Base-by-base conservation (phyloP, 306 rosid species). In the Senna tora region DNA sequence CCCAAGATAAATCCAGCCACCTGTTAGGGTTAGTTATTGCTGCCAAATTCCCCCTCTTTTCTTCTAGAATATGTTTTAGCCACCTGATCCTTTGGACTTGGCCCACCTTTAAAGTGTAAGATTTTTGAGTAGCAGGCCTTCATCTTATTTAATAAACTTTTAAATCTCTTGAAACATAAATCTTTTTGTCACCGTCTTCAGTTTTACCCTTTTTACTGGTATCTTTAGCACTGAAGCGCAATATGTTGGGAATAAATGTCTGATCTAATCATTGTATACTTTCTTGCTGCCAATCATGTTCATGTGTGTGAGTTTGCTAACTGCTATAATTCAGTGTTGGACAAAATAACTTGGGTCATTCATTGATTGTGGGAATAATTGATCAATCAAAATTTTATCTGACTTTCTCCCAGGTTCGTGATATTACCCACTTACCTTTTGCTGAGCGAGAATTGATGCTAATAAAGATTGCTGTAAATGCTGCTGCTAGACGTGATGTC, bases 371-470 rank as follows among this genome's bases (percentile, higher is more conserved):
- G 38, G 42, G 20, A 14, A n/a, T 15, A 34, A 54, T 49, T 69
- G 15, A 50, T 65, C 2, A 19, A 21, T 63, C 34, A 64, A 34
- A 60, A 69, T 41, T 52, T 69, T 61, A 72, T 51, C 61, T 69
- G 63, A 55, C 34, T 70, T 63, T 53, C 69, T 32, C 65, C 61
- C 83, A 88, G 92, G 95, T 91, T 76, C 84, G 58, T 61, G 97
- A 91, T 85, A 66, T 91, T 76, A 91, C 97, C 69, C 84, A 87
- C 71, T 57, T 85, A 73, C 95, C 97, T 53, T 91, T 91, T 86
- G 92, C 97, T 76, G 95, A 91, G 77, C 79, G 95, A 79, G 97
- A 88, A 76, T 75, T 91, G 83, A 89, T 87, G 90, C 76, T 91
- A 71, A 87, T 91, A 75, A 91, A 91, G 77, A 86, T 91, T 78